Evolutionary conservation across 805 yeast species (phyloP).

Genomic region (Cyberlindnera veronae): DNA sequence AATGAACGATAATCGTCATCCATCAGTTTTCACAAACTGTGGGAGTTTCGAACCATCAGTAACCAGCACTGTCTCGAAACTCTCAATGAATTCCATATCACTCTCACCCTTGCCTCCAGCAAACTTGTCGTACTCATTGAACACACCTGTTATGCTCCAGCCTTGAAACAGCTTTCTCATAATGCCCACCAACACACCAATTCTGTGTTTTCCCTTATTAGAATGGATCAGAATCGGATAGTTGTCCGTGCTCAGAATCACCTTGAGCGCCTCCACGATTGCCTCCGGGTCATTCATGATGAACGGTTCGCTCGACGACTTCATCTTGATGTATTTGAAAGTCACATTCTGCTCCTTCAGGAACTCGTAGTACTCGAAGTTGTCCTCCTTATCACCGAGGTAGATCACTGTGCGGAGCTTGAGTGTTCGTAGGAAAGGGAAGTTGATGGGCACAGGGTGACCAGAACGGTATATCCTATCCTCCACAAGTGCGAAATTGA

Average conservation of each 20-base stretch:
- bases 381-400: conserved; percentile 71
- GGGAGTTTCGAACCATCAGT: conserved; percentile 53
- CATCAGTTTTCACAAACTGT: conserved; percentile 46
- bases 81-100: conserved; percentile 86
- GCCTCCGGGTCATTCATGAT: conserved; percentile 54
- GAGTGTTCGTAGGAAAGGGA: conserved; percentile 68
- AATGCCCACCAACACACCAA: conserved; percentile 90
- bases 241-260: conserved; percentile 60
- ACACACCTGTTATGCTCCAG: conserved; percentile 90
- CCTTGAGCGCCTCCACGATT: conserved; percentile 51
- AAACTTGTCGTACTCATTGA: conserved; percentile 89
- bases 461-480: conserved; percentile 88
- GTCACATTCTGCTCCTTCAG: conserved; percentile 48
- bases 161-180: conserved; percentile 84
- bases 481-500: conserved; percentile 86
- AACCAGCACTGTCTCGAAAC: conserved; percentile 61
- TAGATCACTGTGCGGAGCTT: conserved; percentile 77
- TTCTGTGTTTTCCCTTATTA: conserved; percentile 93
- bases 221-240: conserved; percentile 90
- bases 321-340: conserved; percentile 61
- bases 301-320: conserved; percentile 74
- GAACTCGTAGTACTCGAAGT: conserved; percentile 68
- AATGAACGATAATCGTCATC: neutral
- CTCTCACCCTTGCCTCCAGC: conserved; percentile 93
- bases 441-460: conserved; percentile 86